Base-by-base conservation (phyloP, 1,284 basidiomycete genomes). In the Sporisorium exsertum region DNA sequence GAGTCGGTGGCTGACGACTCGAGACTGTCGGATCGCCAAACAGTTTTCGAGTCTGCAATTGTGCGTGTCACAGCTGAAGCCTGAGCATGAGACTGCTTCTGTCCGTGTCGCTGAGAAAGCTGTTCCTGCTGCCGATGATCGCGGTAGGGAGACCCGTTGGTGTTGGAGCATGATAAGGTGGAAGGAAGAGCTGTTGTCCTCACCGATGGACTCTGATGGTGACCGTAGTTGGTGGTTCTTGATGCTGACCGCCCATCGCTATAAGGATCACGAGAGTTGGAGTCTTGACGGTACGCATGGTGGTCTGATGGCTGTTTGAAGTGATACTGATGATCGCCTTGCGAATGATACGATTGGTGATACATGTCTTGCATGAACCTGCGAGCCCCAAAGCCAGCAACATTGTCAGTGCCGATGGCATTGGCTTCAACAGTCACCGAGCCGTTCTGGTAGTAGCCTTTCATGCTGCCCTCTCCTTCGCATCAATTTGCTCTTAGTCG, bases 361-460 rank as follows among this genome's bases (percentile, higher is more conserved):
- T 64, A 75, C 63, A 67, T 58, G 52, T 70, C 71, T 49, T 66
- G 63, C 58, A 62, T 63, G 64, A 77, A 77, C 16, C 67, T 63
- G 10, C 65, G 59, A 29, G 65, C 65, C 2, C 75, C 75, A n/a
- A 77, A 73, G 20, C 75, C 75, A 18, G 75, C 75, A n/a, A 73
- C 35, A 50, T 77, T 77, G 35, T 52, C 71, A 15, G 60, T 49
- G 2, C 51, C 57, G 16, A n/a, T 13, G 16, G 35, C 15, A 16
- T 16, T 27, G 50, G 32, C 35, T 6, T 50, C 26, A 22, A 56
- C 46, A 3, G 53, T 33, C 18, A 53, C 51, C 20, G 69, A 49
- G 15, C 58, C 16, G 16, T 22, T 24, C 6, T 49, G 52, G 22
- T 65, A 55, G 22, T 65, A 62, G 13, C 18, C 32, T 46, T 50